Base-by-base conservation (phyloP, 2,329 filamentous ascomycete genomes). In the Botrytis elliptica region DNA sequence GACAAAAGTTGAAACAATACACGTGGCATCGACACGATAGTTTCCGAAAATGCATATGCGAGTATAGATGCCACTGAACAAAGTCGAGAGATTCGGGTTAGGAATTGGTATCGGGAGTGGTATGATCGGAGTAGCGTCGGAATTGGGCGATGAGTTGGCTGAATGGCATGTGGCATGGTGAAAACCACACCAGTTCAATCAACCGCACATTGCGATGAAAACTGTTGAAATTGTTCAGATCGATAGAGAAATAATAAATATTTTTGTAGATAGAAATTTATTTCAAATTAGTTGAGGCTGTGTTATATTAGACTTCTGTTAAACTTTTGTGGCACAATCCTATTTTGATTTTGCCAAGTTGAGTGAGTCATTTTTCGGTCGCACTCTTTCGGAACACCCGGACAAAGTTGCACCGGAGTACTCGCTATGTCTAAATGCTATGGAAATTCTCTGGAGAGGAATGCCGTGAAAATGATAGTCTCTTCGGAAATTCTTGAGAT, bases 21-120 rank as follows among this genome's bases (percentile, higher is more conserved):
- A 70, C 68, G 68, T 70, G 68, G 55, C 55, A 70, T 38, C 38
- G 68, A 63, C 55, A 70, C 68, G 20, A 70, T 44, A 59, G 68
- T 38, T 42, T 36, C 36, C 25, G 36, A 18, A 70, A 8, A 14
- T 38, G 55, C 22, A 44, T 22, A 62, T 70, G 36, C 55, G 40
- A 38, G 40, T n/a, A 42, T 63, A 63, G 29, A 62, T 62, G 18
- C 1, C 29, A 38, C 29, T 29, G 55, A 70, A 38, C 10, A 46
- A n/a, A 57, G 12, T 70, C n/a, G 33, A 49, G 29, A 62, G 29
- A 38, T n/a, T 62, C 20, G n/a, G 63, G 42, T 29, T 55, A 18
- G 52, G 7, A 64, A 71, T 71, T 69, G 36, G 16, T 38, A 16
- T 42, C 36, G 42, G 46, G 36, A 40, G 52, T 69, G 59, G 42